Evolutionary conservation across 495 filamentous ascomycete genomes (phyloP).

Genomic region (Parachaetomium inaequale): DNA sequence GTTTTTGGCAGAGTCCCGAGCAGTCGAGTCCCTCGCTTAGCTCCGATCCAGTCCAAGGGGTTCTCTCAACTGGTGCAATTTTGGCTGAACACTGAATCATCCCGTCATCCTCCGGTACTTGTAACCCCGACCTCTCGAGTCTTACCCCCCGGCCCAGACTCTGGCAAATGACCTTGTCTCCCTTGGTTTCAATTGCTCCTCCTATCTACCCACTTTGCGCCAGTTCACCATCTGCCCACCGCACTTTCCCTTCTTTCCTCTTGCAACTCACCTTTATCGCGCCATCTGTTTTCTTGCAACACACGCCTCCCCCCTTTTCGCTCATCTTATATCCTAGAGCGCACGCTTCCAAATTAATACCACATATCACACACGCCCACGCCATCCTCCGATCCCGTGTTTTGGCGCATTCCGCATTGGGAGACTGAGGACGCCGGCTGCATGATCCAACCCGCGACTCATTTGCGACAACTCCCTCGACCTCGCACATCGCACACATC

Average conservation of each 20-base stretch:
- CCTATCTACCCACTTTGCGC: constrained; percentile 13
- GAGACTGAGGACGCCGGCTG: not conserved
- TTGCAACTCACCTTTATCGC: not conserved
- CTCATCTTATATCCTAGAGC: not conserved
- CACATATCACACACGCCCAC: not conserved
- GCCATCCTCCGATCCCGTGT: not conserved
- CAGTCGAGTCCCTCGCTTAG: constrained; percentile 4
- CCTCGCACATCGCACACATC: not conserved
- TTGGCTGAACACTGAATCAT: constrained; percentile 20
- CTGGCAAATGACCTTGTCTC: constrained; percentile 20
- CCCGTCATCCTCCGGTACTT: constrained; percentile 15
- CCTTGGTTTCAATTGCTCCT: constrained; percentile 20
- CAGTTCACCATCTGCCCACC: constrained; percentile 13
- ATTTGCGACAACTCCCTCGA: not conserved
- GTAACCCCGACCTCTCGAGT: not conserved
- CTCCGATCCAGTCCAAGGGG: constrained; percentile 6
- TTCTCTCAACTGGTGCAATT: constrained; percentile 18
- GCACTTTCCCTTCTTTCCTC: constrained; percentile 11
- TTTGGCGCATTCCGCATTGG: not conserved
- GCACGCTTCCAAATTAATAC: not conserved
- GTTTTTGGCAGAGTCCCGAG: constrained; percentile 3
- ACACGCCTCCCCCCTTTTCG: not conserved
- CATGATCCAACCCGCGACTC: not conserved
- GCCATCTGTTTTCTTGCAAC: not conserved
- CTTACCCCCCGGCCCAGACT: not conserved